phyloP scores from a whole-genome alignment of 192 early-diverging fungal species.

The Glomus cerebriforme region DNA sequence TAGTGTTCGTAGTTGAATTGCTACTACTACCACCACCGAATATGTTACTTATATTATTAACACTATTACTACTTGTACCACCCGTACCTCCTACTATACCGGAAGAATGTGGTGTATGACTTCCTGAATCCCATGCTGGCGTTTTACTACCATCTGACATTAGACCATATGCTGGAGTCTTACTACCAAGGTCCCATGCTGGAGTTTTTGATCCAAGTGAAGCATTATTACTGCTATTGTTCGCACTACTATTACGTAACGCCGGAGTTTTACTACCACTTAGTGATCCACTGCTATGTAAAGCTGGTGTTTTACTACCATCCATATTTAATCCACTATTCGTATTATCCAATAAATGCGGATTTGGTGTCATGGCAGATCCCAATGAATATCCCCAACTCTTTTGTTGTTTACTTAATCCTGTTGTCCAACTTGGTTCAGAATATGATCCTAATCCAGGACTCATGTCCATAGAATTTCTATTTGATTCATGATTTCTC shows the following conservation, averaged over 20 bases:
- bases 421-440: constrained; percentile 20
- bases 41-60: constrained; percentile 24
- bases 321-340: constrained; percentile 52
- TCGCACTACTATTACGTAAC: constrained; percentile 46
- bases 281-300: constrained; percentile 45
- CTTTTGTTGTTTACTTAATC: neutral
- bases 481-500: neutral
- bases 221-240: constrained; percentile 48
- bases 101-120: constrained; percentile 54
- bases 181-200: constrained; percentile 66
- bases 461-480: constrained; percentile 39
- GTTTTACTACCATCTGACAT: constrained; percentile 46
- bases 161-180: constrained; percentile 40
- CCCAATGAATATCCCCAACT: constrained; percentile 46
- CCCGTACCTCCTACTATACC: constrained; percentile 43
- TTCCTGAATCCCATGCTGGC: constrained; percentile 55
- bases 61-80: constrained; percentile 55
- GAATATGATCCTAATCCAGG: constrained; percentile 38
- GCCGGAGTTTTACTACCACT: constrained; percentile 51
- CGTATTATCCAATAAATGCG: constrained; percentile 34
- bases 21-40: neutral
- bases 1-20: constrained; percentile 7
- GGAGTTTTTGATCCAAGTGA: constrained; percentile 58
- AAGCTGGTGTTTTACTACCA: constrained; percentile 53
- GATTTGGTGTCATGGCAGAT: constrained; percentile 60